Evolutionary conservation across 2,329 filamentous ascomycete genomes (phyloP), one percentile per base, ranked within the genome.

Genomic region (Arthrobotrys megalospora): DNA sequence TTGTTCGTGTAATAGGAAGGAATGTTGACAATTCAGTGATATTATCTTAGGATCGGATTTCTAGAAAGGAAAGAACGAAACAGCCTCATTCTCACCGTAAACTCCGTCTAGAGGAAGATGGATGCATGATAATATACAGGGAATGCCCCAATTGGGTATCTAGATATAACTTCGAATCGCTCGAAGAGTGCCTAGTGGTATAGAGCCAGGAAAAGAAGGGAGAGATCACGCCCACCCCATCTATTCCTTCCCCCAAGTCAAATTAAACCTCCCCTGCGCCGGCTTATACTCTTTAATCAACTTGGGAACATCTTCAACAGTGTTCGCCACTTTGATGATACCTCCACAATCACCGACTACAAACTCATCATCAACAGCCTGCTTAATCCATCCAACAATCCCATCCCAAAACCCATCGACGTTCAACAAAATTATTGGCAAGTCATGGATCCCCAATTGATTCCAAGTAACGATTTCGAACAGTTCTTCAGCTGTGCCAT

Each of bases 391-490:
- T 63, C 88, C 85, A 75, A 97, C 84, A 79, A 99, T 86, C 0
- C 94, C 94, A 84, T 96, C 92, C 89, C 94, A 99, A 85, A 97
- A 98, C 0, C 94, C 93, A 68, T 94, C 90, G 28, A 97, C 88
- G 84, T 98, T 98, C 81, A 93, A 89, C 60, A 97, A 86, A 67
- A 95, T 90, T 53, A 98, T 90, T 2, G 92, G 92, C 62, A 88
- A 87, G 81, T 88, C 88, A 85, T 98, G 96, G 80, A 99, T 98
- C 0, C 96, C 95, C 62, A 99, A 86, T 86, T 98, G 96, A 85
- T 97, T 98, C 94, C 96, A 99, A 10, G 93, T 96, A 28, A 90
- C 91, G 1, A 93, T 90, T 86, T 96, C 93, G 85, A 97, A 94
- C 83, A 99, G 88, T 87, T 99, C 96, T 86, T 99, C 96, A 83